A percentile compares a stretch with the other conserved stretches of the same genome.
These are phyloP conservation scores for Triangularia setosa DNA, from an alignment of 2,329 filamentous ascomycete species.

Conservation along the genomic window DNA sequence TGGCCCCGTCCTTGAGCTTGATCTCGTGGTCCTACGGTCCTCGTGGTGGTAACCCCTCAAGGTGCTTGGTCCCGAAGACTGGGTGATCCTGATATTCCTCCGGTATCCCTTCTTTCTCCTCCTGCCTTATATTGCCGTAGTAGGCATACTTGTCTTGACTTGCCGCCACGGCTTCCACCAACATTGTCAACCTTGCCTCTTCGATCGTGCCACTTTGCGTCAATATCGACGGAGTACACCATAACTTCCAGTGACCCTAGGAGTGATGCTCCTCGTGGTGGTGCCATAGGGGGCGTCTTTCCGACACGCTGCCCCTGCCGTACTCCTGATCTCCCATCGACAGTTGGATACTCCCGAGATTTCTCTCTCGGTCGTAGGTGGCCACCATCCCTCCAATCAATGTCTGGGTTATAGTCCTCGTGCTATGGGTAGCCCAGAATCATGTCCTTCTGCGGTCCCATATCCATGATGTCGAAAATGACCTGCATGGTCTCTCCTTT, in stretches of 20 bases:
- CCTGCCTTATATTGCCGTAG: neutral
- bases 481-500: neutral
- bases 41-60: neutral
- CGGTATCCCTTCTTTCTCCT: neutral
- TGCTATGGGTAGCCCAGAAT: conserved; percentile 3
- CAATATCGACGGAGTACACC: too few species aligned
- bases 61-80: conserved; percentile 1
- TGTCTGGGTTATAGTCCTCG: conserved; percentile 4
- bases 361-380: neutral
- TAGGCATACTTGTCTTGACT: too few species aligned
- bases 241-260: neutral
- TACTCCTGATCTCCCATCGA: too few species aligned
- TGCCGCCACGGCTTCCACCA: neutral
- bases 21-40: neutral
- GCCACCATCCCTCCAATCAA: conserved; percentile 11
- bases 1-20: neutral
- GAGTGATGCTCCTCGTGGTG: neutral
- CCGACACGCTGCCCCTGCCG: neutral
- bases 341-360: neutral
- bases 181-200: neutral
- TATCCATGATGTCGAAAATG: conserved; percentile 4
- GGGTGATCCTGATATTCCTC: neutral
- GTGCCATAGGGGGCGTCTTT: neutral
- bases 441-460: conserved; percentile 4
- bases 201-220: neutral